Base-by-base conservation (phyloP, 495 filamentous ascomycete species). In the Cetradonia linearis region DNA sequence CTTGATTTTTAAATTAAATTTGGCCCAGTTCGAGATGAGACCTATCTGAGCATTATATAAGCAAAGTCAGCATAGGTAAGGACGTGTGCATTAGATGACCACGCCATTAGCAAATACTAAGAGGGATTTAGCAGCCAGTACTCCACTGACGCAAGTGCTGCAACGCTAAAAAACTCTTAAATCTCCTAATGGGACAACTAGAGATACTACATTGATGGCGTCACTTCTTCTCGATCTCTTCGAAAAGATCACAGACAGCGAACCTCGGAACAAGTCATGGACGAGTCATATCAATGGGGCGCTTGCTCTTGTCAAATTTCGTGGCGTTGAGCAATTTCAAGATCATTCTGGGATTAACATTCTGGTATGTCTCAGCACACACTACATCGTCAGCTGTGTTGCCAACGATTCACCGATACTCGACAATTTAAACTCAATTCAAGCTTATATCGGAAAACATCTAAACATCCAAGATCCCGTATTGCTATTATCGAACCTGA, bases 221-320 rank as follows among this genome's bases (percentile, higher is more conserved):
- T 46, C 62, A 10, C 53, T 69, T 30, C 55, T 69, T 31, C 67
- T 69, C 36, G 67, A 69, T 47, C 63, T 69, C 1, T 69, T 64
- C 50, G 67, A 69, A 59, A 69, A 69, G 64, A 61, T 68, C 8
- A 62, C 62, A 2, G 56, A 63, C 31, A 47, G 49, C 31, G 30
- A 61, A 30, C 57, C 66, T 16, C 23, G 34, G 23, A n/a, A 48
- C 18, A 30, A 50, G 5, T 46, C 67, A 23, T 66, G 63, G 64
- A 64, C 60, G 48, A 66, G 66, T 46, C 69, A 72, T 38, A 31
- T 70, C 7, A 62, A 68, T 23, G 70, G 70, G 11, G 68, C 69
- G 0, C 56, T 71, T 30, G 67, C 70, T 28, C 65, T 72, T 23
- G 60, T 71, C 48, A 64, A 61, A 23, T 28, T 68, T 16, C 62